phyloP scores from a whole-genome alignment of 176 grass and related monocot genomes.

The Olyra latifolia region DNA sequence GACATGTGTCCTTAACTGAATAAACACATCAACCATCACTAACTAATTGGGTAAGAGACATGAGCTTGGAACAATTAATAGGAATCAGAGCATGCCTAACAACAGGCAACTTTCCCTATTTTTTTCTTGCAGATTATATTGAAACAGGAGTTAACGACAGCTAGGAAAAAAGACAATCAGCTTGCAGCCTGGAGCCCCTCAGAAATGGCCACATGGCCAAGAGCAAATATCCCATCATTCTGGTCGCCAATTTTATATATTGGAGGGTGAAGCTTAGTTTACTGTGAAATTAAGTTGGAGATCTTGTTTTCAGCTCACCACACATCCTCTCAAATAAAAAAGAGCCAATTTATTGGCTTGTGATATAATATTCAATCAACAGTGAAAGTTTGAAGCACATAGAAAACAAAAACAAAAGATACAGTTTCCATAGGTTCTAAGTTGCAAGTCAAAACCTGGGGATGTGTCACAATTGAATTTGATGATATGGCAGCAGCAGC shows the following conservation, averaged over 20 bases:
- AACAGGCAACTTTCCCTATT: neutral
- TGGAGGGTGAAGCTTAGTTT: neutral
- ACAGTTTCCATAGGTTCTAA: too few relatives aligned
- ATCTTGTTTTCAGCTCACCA: neutral
- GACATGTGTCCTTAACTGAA: neutral
- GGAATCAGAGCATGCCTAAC: neutral
- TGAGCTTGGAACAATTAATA: too few relatives aligned
- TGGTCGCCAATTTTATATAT: neutral
- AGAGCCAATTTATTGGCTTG: neutral
- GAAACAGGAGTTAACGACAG: neutral
- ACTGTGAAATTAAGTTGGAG: too few relatives aligned
- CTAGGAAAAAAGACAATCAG: neutral
- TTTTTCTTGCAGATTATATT: neutral
- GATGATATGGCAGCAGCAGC: conserved; percentile 79
- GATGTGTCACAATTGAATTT: conserved; percentile 73
- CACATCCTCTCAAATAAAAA: neutral
- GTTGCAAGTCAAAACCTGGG: conserved; percentile 58
- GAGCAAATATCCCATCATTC: neutral
- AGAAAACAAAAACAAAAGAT: neutral
- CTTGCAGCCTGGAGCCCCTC: neutral
- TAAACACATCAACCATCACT: too few relatives aligned
- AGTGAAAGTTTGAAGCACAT: neutral
- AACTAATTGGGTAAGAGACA: neutral
- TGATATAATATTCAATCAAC: neutral
- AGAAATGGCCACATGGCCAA: neutral